Percentiles rank a stretch among this genome's conserved stretches.
These are phyloP conservation scores for Thelonectria rubi DNA, from an alignment of 2,329 filamentous ascomycete species.

Conservation along the genomic window DNA sequence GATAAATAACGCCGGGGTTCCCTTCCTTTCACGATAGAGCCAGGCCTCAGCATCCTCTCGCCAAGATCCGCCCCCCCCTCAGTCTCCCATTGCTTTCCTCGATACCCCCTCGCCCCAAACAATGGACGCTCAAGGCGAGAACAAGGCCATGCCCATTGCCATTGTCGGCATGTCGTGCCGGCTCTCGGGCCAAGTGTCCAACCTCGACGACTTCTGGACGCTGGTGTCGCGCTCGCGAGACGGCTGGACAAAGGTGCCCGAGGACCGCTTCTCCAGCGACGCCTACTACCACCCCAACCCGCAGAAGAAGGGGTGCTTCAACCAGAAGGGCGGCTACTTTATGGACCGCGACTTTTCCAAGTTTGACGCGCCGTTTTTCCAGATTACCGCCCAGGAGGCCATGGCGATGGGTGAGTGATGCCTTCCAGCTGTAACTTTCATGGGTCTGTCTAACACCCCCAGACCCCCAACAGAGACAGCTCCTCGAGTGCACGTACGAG, in stretches of 20 bases:
- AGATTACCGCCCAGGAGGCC: constrained; percentile 60
- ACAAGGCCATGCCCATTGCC: constrained; percentile 49
- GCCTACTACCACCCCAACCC: constrained; percentile 55
- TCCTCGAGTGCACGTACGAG: constrained; percentile 64
- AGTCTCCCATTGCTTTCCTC: too few relatives aligned
- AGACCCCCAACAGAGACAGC: constrained; percentile 63
- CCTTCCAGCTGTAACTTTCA: neutral
- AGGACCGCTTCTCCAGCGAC: constrained; percentile 57
- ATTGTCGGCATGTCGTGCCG: constrained; percentile 60
- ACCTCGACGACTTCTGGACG: constrained; percentile 56
- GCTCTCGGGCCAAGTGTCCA: constrained; percentile 54
- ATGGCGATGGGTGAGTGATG: constrained; percentile 53
- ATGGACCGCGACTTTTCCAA: constrained; percentile 56
- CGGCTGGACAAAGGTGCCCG: constrained; percentile 54
- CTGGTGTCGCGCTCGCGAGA: constrained; percentile 52
- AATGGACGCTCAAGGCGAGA: constrained; percentile 5
- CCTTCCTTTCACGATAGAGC: neutral
- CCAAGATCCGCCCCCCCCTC: neutral
- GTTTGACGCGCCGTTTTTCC: constrained; percentile 64
- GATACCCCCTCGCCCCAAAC: too few relatives aligned
- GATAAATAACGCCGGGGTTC: constrained; percentile 17
- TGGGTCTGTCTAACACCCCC: constrained; percentile 2
- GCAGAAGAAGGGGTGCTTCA: constrained; percentile 53
- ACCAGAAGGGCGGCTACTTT: constrained; percentile 51
- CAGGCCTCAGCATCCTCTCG: constrained; percentile 7